A percentile compares a stretch with the other conserved stretches of the same genome.
Evolutionary conservation across 73 alveolate species (phyloP).

Genomic region (Paraurostyla sp.): DNA sequence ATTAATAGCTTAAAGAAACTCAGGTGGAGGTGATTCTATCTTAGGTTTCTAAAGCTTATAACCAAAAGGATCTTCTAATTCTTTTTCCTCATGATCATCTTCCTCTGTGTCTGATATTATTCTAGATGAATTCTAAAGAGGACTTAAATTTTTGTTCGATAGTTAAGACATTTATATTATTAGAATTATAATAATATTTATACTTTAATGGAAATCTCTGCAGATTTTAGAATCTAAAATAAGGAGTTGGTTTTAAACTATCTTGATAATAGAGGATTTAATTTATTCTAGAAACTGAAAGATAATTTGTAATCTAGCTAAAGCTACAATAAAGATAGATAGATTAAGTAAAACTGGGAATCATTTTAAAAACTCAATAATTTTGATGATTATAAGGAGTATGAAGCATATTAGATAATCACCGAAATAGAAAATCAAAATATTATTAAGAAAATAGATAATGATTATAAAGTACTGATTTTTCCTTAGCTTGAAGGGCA

Average conservation of each 20-base stretch:
- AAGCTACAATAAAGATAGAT: not conserved
- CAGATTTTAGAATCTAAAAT: not conserved
- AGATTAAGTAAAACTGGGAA: not conserved
- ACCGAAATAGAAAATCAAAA: not conserved
- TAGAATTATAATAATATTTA: too few species aligned
- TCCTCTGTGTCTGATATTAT: not conserved
- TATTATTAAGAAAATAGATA: not conserved
- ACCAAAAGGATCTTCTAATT: conserved; percentile 20
- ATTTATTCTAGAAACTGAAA: not conserved
- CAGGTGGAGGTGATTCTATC: not conserved
- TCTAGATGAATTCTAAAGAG: too few species aligned
- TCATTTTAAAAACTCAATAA: not conserved
- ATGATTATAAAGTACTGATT: not conserved
- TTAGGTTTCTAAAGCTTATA: not conserved
- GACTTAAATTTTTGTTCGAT: too few species aligned
- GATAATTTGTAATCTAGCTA: not conserved
- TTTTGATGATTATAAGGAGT: not conserved
- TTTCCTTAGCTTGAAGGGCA: not conserved
- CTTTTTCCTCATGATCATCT: not conserved
- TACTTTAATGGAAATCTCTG: conserved; percentile 19
- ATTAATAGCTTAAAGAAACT: not conserved
- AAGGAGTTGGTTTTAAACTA: not conserved
- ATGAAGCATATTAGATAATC: not conserved
- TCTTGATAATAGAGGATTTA: not conserved
- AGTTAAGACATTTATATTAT: too few species aligned